Conservation (phyloP, 2,329 filamentous ascomycete species). For the Alternaria brassicicola region DNA sequence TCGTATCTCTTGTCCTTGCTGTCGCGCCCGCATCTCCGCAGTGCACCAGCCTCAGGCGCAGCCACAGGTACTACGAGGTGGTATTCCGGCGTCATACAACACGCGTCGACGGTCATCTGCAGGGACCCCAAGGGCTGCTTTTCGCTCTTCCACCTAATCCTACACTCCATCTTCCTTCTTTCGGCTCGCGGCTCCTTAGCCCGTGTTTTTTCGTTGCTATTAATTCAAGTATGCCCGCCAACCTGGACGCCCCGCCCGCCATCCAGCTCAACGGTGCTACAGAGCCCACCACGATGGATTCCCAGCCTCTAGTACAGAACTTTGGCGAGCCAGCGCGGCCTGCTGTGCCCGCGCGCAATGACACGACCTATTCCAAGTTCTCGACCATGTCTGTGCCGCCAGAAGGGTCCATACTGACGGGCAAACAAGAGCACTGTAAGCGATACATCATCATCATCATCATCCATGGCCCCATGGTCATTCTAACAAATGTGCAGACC, state of each 20-base stretch:
- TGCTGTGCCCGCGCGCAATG: slow-evolving; percentile 24
- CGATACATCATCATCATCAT: slow-evolving; percentile 6
- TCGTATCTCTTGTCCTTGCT: slow-evolving; percentile 13
- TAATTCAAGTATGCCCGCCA: slow-evolving; percentile 34
- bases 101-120: slow-evolving; percentile 30
- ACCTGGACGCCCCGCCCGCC: slow-evolving; percentile 30
- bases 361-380: slow-evolving; percentile 46
- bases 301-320: slow-evolving; percentile 26
- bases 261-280: slow-evolving; percentile 42
- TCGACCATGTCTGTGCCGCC: slow-evolving; percentile 57
- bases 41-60: slow-evolving; percentile 31
- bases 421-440: slow-evolving; percentile 97
- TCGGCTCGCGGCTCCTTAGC: slow-evolving; percentile 13
- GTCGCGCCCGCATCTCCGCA: slow-evolving; percentile 18
- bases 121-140: slow-evolving; percentile 5
- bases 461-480: background rate
- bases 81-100: slow-evolving; percentile 36
- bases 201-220: slow-evolving; percentile 6
- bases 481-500: slow-evolving; percentile 63
- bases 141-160: slow-evolving; percentile 7
- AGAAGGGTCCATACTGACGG: slow-evolving; percentile 73
- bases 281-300: slow-evolving; percentile 41
- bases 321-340: slow-evolving; percentile 33
- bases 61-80: slow-evolving; percentile 28
- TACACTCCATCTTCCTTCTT: slow-evolving; percentile 5